Percentiles rank a stretch among this genome's conserved stretches.
Evolutionary conservation across 2,329 filamentous ascomycete genomes (phyloP).

Genomic region (Aspergillus sp.): DNA sequence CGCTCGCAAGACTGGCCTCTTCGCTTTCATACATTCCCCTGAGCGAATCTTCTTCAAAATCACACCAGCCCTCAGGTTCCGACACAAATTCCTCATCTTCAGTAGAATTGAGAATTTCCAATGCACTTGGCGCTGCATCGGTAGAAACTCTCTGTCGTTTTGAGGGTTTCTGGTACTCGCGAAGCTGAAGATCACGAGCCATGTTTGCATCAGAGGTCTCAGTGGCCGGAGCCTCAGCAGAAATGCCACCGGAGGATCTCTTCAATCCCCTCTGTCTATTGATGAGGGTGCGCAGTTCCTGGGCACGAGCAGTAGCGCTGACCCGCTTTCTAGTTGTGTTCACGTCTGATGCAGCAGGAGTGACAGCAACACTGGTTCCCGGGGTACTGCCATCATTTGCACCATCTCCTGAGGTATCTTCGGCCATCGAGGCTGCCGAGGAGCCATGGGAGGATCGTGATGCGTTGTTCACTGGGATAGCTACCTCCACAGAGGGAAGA

Average conservation of each 20-base stretch:
- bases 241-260: slow-evolving; percentile 36
- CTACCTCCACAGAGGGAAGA: slow-evolving; percentile 17
- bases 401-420: slow-evolving; percentile 32
- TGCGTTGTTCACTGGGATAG: slow-evolving; percentile 20
- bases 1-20: slow-evolving; percentile 4
- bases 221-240: slow-evolving; percentile 24
- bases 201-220: slow-evolving; percentile 42
- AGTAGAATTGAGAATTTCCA: slow-evolving; percentile 17
- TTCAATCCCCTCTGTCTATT: slow-evolving; percentile 30
- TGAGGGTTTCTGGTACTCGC: slow-evolving; percentile 38
- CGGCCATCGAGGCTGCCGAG: slow-evolving; percentile 32
- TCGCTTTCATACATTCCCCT: no score
- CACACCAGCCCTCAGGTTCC: slow-evolving; percentile 6
- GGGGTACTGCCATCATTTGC: slow-evolving; percentile 52
- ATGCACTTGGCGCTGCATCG: slow-evolving; percentile 5
- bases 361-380: slow-evolving; percentile 49
- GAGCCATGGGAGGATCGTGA: slow-evolving; percentile 16
- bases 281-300: slow-evolving; percentile 35
- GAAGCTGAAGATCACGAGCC: slow-evolving; percentile 48
- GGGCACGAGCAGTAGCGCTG: slow-evolving; percentile 39
- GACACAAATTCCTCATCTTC: slow-evolving; percentile 7
- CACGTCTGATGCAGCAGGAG: slow-evolving; percentile 40
- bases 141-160: slow-evolving; percentile 28
- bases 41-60: slow-evolving; percentile 7
- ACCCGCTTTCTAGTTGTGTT: slow-evolving; percentile 22